Conservation (phyloP, 2,329 filamentous ascomycete genomes). For the Ophiostoma piceae region DNA sequence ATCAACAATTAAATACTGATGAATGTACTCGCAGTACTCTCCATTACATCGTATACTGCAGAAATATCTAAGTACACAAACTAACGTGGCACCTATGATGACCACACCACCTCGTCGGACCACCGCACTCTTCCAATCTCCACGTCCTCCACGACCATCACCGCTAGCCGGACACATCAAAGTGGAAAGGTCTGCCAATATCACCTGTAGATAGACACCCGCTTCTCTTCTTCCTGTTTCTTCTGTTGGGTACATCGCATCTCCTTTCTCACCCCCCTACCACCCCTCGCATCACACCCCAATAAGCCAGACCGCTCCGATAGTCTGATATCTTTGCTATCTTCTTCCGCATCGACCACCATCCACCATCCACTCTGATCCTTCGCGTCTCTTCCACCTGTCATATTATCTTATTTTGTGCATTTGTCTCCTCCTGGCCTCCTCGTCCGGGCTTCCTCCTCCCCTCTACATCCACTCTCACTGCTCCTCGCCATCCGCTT, state of each 20-base stretch:
- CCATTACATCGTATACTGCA: too few relatives aligned
- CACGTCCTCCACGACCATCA: too few relatives aligned
- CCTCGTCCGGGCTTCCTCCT: not conserved
- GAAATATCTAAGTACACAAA: too few relatives aligned
- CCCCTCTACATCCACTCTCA: constrained; percentile 1
- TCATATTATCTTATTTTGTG: not conserved
- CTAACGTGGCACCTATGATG: not conserved
- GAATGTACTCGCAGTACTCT: too few relatives aligned
- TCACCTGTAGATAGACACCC: not conserved
- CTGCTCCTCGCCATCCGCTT: not conserved
- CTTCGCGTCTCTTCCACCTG: constrained; percentile 23
- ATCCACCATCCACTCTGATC: constrained; percentile 10
- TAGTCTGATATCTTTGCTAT: not conserved
- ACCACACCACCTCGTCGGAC: not conserved
- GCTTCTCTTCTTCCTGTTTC: not conserved
- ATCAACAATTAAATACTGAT: too few relatives aligned
- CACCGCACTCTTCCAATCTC: not conserved
- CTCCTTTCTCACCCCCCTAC: not conserved
- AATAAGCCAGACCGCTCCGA: not conserved
- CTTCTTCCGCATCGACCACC: not conserved
- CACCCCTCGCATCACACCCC: not conserved
- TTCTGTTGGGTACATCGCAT: not conserved
- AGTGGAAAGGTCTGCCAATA: not conserved
- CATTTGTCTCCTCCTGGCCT: not conserved
- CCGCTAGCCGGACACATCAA: not conserved